These are phyloP conservation scores for Sporothrix luriei DNA, from an alignment of 2,329 filamentous ascomycete genomes.

Conservation along the genomic window DNA sequence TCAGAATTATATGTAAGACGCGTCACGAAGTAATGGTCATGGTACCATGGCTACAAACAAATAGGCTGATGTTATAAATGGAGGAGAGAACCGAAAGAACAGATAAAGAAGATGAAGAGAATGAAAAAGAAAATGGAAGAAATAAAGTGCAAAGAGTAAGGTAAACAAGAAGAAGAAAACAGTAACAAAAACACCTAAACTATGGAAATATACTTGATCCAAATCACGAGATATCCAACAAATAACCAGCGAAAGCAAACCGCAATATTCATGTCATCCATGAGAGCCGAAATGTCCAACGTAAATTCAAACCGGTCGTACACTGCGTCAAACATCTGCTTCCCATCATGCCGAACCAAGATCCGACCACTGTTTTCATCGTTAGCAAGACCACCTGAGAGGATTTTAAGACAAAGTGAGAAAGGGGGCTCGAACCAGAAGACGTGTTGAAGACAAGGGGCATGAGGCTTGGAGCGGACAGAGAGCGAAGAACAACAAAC, in stretches of 20 bases:
- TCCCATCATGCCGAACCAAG: constrained; percentile 12
- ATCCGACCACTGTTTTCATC: constrained; percentile 29
- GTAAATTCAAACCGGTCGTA: constrained; percentile 17
- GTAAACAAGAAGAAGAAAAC: too few species aligned
- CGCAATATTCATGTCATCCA: background rate
- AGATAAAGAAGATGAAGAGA: background rate
- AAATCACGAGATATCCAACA: background rate
- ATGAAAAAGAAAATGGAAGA: background rate
- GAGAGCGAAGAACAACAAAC: too few species aligned
- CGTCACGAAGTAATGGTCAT: too few species aligned
- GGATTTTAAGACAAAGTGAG: background rate
- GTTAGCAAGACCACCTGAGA: background rate
- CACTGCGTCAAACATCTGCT: background rate
- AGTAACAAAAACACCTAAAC: background rate
- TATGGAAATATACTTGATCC: background rate
- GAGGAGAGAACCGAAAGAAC: background rate
- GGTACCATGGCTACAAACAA: too few species aligned
- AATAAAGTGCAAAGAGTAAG: background rate
- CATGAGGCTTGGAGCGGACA: background rate
- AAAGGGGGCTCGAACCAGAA: constrained; percentile 10
- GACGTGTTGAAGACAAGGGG: background rate
- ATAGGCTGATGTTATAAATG: background rate
- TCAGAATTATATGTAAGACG: too few species aligned
- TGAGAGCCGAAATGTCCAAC: background rate
- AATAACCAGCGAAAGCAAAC: constrained; percentile 13